Conservation (phyloP, 2,329 filamentous ascomycete genomes). For the Pseudogymnoascus sp. region DNA sequence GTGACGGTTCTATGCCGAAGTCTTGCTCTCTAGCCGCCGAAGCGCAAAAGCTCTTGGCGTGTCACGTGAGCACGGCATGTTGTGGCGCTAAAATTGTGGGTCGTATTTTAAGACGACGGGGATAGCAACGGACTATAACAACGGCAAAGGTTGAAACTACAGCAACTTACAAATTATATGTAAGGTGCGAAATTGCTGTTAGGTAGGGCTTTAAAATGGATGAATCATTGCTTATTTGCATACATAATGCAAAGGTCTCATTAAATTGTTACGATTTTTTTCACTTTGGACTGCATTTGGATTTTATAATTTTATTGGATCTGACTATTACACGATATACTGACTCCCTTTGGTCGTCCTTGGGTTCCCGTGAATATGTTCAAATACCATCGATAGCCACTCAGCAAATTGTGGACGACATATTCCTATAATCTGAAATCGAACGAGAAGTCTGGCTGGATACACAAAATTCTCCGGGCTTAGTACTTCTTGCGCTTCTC, state of each 20-base stretch:
- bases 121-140: neutral
- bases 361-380: slow-evolving; percentile 2
- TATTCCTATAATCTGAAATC: neutral
- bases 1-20: slow-evolving; percentile 10
- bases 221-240: neutral
- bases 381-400: slow-evolving; percentile 1
- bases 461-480: neutral
- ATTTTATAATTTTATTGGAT: slow-evolving; percentile 7
- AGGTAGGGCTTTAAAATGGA: neutral
- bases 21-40: slow-evolving; percentile 11
- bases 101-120: neutral
- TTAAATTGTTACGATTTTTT: neutral
- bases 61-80: neutral
- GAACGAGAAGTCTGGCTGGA: neutral
- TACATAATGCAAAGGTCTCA: neutral
- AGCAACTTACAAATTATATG: neutral
- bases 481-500: neutral
- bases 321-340: slow-evolving; percentile 1
- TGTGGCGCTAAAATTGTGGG: neutral
- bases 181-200: neutral
- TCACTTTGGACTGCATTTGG: neutral
- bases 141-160: neutral
- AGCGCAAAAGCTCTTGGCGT: slow-evolving; percentile 9
- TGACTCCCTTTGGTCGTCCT: neutral
- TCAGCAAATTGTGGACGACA: slow-evolving; percentile 7